A percentile compares a stretch with the other conserved stretches of the same genome.
phyloP scores from a whole-genome alignment of 768 basidiomycete species.

The Naganishia antarctica region DNA sequence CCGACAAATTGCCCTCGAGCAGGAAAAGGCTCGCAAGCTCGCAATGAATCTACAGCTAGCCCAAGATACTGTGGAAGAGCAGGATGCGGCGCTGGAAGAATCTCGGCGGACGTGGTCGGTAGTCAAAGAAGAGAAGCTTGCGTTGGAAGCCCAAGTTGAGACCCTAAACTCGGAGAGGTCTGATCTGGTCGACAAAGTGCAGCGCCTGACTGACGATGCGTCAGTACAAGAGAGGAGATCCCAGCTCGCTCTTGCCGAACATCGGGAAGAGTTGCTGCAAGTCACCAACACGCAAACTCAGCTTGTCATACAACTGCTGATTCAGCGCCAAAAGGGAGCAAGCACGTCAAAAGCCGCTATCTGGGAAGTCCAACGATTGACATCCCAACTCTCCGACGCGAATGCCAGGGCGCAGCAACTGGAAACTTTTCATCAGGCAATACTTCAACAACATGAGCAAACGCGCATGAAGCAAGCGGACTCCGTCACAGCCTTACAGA shows the following conservation, averaged over 20 bases:
- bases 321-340: not conserved
- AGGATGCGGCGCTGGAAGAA: slow-evolving; percentile 7
- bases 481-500: not conserved
- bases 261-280: not conserved
- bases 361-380: not conserved
- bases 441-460: not conserved
- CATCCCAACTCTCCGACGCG: not conserved
- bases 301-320: slow-evolving; percentile 1
- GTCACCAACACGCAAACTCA: not conserved
- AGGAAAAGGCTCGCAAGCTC: slow-evolving; percentile 26
- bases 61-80: slow-evolving; percentile 20
- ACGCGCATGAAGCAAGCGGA: not conserved
- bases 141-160: not conserved
- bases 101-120: not conserved
- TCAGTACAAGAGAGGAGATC: not conserved
- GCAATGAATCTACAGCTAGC: slow-evolving; percentile 27
- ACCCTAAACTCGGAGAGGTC: not conserved
- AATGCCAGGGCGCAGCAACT: not conserved
- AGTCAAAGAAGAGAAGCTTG: not conserved
- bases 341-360: not conserved
- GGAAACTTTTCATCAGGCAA: not conserved
- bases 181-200: not conserved
- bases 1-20: slow-evolving; percentile 26
- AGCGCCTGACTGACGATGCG: not conserved
- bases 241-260: not conserved